Conservation (phyloP, 2,329 filamentous ascomycete species). For the Paracoccidioides brasiliensis region DNA sequence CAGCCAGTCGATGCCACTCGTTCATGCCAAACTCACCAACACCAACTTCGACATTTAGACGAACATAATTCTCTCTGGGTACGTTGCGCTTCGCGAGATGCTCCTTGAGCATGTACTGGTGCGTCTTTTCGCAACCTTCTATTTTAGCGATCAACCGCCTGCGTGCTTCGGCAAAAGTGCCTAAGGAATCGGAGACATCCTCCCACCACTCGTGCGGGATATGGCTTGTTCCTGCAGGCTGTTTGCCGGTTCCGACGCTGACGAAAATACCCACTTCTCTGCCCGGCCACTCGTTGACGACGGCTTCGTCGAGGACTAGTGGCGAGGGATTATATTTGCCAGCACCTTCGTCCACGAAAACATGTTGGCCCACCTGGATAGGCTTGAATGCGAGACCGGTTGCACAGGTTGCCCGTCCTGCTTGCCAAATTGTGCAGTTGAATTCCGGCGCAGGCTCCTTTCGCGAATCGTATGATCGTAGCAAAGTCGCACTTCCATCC, state of each 20-base stretch:
- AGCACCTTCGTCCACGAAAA: constrained; percentile 84
- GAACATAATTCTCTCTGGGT: constrained; percentile 81
- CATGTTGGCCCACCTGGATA: constrained; percentile 80
- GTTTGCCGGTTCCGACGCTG: constrained; percentile 85
- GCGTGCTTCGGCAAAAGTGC: constrained; percentile 83
- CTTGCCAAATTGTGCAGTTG: constrained; percentile 94
- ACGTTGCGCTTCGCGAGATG: constrained; percentile 65
- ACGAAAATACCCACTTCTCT: constrained; percentile 85
- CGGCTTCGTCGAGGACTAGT: constrained; percentile 75
- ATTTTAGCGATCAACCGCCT: constrained; percentile 79
- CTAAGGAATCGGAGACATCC: constrained; percentile 59
- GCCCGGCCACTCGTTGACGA: constrained; percentile 87
- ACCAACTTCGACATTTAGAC: constrained; percentile 91
- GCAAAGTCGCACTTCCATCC: constrained; percentile 53
- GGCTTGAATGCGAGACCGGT: constrained; percentile 92
- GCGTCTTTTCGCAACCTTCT: constrained; percentile 84
- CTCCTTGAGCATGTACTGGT: constrained; percentile 72
- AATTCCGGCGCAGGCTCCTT: constrained; percentile 83
- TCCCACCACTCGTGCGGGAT: constrained; percentile 77
- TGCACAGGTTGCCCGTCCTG: constrained; percentile 83
- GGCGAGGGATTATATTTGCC: constrained; percentile 88
- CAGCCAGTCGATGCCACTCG: constrained; percentile 85
- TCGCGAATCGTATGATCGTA: constrained; percentile 90
- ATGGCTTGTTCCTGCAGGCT: constrained; percentile 57
- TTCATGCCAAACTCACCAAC: constrained; percentile 98